These are phyloP conservation scores for Eragrostis curvula DNA, from an alignment of 176 grass and related monocot species.

Conservation along the genomic window DNA sequence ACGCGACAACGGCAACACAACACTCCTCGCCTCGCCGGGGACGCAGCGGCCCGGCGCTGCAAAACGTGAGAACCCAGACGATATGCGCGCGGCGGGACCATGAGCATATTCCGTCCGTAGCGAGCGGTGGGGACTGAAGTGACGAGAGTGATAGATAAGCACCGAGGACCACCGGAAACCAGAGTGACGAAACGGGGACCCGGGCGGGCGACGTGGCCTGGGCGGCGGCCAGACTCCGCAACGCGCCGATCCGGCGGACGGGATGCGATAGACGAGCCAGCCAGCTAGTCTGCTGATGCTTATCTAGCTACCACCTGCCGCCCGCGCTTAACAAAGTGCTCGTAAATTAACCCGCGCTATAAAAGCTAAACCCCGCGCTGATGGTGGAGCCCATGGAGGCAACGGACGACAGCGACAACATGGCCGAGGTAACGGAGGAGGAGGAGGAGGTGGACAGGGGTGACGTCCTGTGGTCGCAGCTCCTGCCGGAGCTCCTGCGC, in stretches of 20 bases:
- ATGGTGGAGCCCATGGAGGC: background rate
- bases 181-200: no score
- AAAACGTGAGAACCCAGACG: background rate
- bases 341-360: background rate
- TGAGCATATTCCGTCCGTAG: background rate
- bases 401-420: background rate
- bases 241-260: background rate
- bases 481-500: conserved; percentile 46
- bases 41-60: background rate
- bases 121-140: background rate
- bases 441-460: background rate
- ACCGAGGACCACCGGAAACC: background rate
- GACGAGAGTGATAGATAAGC: conserved; percentile 1
- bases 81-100: background rate
- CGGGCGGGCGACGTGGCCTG: no score
- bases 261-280: background rate
- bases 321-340: background rate
- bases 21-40: background rate
- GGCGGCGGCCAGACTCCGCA: no score
- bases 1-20: background rate
- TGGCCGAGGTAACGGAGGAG: background rate
- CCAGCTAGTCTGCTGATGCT: background rate
- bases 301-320: background rate
- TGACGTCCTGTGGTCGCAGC: conserved; percentile 27
- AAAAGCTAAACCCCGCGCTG: background rate